phyloP scores from a whole-genome alignment of 768 basidiomycete species.

The Thelephora aurantiotincta region DNA sequence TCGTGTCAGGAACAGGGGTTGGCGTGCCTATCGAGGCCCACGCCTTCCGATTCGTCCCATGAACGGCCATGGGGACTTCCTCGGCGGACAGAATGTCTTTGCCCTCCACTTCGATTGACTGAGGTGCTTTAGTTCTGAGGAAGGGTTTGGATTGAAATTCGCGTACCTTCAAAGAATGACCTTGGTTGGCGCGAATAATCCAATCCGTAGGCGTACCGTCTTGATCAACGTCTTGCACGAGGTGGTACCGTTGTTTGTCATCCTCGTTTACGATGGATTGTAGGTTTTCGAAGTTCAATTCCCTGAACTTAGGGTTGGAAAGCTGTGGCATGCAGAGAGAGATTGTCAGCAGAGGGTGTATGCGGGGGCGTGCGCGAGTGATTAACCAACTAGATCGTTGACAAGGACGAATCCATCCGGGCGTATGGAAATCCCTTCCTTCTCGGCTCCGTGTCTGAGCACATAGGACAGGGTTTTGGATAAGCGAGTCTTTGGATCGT shows the following conservation, averaged over 20 bases:
- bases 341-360: constrained; percentile 1
- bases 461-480: constrained; percentile 88
- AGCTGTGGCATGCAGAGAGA: constrained; percentile 30
- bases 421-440: constrained; percentile 62
- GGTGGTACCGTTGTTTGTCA: constrained; percentile 49
- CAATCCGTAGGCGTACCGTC: constrained; percentile 18
- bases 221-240: constrained; percentile 23
- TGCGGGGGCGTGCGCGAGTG: neutral
- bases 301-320: constrained; percentile 50
- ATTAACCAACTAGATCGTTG: constrained; percentile 59
- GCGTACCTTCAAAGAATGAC: constrained; percentile 68
- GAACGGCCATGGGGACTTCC: constrained; percentile 72
- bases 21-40: constrained; percentile 57
- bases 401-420: constrained; percentile 79
- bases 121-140: neutral
- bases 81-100: constrained; percentile 36
- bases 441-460: constrained; percentile 78
- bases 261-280: constrained; percentile 56
- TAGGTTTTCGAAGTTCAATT: constrained; percentile 37
- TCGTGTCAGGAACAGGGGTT: neutral
- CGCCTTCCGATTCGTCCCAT: constrained; percentile 58
- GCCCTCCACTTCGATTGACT: constrained; percentile 62
- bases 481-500: constrained; percentile 52
- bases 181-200: constrained; percentile 89
- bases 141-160: neutral